Base-by-base conservation (phyloP, 148 eudicot genomes). In the Rhododendron vialii region DNA sequence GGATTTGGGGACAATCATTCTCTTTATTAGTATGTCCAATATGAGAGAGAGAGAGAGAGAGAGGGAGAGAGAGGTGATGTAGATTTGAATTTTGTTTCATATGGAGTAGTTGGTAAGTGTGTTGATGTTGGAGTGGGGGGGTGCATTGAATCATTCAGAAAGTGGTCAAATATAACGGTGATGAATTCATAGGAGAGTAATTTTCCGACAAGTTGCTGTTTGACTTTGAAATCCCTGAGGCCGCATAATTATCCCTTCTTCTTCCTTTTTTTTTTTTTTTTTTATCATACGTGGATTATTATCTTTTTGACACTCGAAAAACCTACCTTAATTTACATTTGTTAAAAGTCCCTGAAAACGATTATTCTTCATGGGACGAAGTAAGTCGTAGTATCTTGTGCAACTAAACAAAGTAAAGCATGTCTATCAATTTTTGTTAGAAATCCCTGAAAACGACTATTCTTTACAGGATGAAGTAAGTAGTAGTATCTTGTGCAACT, bases 101-200 rank as follows among this genome's bases (percentile, higher is more conserved):
- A 41, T 41, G 8, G 45, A 41, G 45, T 41, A 41, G 45, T 10
- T 47, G 50, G 50, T 47, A 47, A 47, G 9, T 43, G 2, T 30
- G 2, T 69, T 69, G 36, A 28, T 69, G 17, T n/a, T 1, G 41
- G 36, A 35, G 33, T 26, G 55, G n/a, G 12, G 12, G 83, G 26
- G 82, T 80, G 65, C 83, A 80, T 50, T 80, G 83, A 80, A 80
- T 53, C 83, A 11, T 80, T 55, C 10, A 80, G 83, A 80, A 38
- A 28, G 63, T 4, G 20, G 83, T 80, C 83, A 53, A 55, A 80
- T 20, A 17, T 30, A 28, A 33, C 35, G 53, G 14, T 30, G 82
- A 53, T 53, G 12, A 33, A 71, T 17, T 75, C 79, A 75, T 75
- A 41, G 45, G 45, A 41, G 45, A 41, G 45, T 6, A 41, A 78